Evolutionary conservation across 305 asterid genomes (phyloP).

Genomic region (Solanum hybrid): DNA sequence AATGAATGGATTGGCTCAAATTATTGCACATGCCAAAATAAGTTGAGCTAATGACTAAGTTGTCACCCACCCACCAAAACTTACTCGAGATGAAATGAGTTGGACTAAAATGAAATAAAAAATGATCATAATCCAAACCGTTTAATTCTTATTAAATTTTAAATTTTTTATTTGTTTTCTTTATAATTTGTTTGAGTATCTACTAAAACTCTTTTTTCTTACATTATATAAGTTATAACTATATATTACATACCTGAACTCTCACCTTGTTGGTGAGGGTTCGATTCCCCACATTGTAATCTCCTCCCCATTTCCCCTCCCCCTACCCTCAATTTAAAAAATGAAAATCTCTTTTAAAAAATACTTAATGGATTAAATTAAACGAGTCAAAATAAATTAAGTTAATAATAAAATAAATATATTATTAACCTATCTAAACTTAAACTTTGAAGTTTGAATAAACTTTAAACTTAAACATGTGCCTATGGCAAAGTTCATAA

Average conservation of each 20-base stretch:
- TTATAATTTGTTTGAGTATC: neutral
- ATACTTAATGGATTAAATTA: too few relatives aligned
- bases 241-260: neutral
- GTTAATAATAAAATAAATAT: neutral
- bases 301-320: neutral
- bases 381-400: neutral
- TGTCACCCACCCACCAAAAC: neutral
- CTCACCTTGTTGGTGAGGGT: neutral
- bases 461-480: neutral
- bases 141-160: neutral
- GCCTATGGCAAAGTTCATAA: neutral
- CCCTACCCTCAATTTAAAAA: neutral
- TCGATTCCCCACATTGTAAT: too few relatives aligned
- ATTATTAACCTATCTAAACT: neutral
- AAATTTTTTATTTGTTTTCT: too few relatives aligned
- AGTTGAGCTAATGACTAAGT: neutral
- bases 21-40: too few relatives aligned
- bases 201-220: too few relatives aligned
- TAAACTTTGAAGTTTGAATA: neutral
- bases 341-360: too few relatives aligned
- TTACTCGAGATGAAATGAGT: too few relatives aligned
- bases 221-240: too few relatives aligned
- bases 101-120: neutral
- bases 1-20: neutral
- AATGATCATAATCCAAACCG: too few relatives aligned